A percentile compares a stretch with the other conserved stretches of the same genome.
Evolutionary conservation across 352 stramenopile genomes (phyloP).

Genomic region (Phytophthora crassamura): DNA sequence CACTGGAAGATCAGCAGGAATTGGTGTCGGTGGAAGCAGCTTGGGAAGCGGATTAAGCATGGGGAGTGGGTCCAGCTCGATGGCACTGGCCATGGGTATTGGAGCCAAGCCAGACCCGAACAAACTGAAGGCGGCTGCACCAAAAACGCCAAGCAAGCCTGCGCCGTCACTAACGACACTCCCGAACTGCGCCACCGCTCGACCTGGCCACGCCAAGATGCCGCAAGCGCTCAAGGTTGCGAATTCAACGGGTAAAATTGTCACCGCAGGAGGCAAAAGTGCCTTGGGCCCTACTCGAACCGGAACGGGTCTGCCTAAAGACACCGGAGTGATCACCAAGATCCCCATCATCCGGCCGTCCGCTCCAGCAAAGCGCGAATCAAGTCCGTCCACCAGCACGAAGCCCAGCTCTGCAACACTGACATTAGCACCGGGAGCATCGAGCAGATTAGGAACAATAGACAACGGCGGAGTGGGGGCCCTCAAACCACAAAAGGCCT

Average conservation of each 20-base stretch:
- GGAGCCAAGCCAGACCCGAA: conserved; percentile 44
- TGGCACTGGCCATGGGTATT: conserved; percentile 44
- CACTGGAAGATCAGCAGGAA: conserved; percentile 34
- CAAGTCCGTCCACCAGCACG: conserved; percentile 57
- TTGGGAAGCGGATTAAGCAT: conserved; percentile 32
- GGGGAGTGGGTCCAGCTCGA: conserved; percentile 34
- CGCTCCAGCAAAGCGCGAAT: conserved; percentile 73
- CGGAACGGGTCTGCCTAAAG: conserved; percentile 52
- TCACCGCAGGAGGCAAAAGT: conserved; percentile 43
- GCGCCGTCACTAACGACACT: conserved; percentile 60
- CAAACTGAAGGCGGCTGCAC: conserved; percentile 45
- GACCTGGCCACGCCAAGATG: conserved; percentile 60
- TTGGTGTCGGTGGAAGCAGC: conserved; percentile 22
- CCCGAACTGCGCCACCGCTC: conserved; percentile 61
- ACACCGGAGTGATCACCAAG: conserved; percentile 60
- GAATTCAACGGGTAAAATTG: conserved; percentile 59
- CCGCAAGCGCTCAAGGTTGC: conserved; percentile 58
- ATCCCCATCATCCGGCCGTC: conserved; percentile 79
- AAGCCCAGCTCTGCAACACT: conserved; percentile 48
- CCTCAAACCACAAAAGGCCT: conserved; percentile 33
- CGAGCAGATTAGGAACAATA: conserved; percentile 47
- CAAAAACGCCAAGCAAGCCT: conserved; percentile 65
- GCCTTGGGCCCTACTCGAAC: conserved; percentile 41
- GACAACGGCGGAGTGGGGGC: conserved; percentile 25
- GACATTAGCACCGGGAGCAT: conserved; percentile 22